Conservation (phyloP, 2,329 filamentous ascomycete species). For the Rosellinia necatrix region DNA sequence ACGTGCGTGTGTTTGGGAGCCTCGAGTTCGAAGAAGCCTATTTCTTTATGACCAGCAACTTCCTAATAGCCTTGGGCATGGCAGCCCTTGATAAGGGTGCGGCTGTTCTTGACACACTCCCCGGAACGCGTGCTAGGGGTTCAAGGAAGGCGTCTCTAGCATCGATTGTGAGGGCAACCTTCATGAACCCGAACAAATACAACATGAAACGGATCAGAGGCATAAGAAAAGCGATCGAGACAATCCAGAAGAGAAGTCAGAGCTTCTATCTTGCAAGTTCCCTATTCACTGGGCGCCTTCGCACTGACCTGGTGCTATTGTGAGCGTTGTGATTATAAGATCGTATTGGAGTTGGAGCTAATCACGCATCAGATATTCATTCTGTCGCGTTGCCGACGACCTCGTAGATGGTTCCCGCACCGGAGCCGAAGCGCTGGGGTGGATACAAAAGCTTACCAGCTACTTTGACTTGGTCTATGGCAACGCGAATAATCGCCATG, state of each 20-base stretch:
- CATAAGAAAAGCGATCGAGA: conserved; percentile 61
- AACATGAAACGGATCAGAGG: conserved; percentile 62
- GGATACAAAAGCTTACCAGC: conserved; percentile 61
- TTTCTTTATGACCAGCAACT: conserved; percentile 74
- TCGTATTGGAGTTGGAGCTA: conserved; percentile 4
- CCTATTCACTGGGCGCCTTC: conserved; percentile 68
- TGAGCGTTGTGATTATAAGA: conserved; percentile 40
- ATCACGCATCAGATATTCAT: conserved; percentile 62
- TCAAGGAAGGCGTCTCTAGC: conserved; percentile 54
- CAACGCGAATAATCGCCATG: conserved; percentile 34
- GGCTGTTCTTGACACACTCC: conserved; percentile 68
- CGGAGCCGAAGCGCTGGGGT: conserved; percentile 56
- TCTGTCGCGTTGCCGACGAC: conserved; percentile 75
- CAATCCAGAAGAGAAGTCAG: conserved; percentile 67
- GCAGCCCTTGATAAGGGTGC: conserved; percentile 71
- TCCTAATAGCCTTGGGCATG: conserved; percentile 70
- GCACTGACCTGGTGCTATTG: conserved; percentile 70
- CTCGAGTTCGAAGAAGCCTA: conserved; percentile 75
- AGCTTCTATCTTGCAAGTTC: conserved; percentile 76
- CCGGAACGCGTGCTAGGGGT: conserved; percentile 57
- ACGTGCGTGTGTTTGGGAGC: conserved; percentile 63
- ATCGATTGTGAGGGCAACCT: conserved; percentile 57
- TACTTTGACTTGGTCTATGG: conserved; percentile 62
- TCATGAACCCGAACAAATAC: conserved; percentile 52
- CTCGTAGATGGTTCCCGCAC: conserved; percentile 68